A percentile compares a stretch with the other conserved stretches of the same genome.
Conservation (phyloP, 805 yeast genomes). For the Helenozyma rhizophorensis region DNA sequence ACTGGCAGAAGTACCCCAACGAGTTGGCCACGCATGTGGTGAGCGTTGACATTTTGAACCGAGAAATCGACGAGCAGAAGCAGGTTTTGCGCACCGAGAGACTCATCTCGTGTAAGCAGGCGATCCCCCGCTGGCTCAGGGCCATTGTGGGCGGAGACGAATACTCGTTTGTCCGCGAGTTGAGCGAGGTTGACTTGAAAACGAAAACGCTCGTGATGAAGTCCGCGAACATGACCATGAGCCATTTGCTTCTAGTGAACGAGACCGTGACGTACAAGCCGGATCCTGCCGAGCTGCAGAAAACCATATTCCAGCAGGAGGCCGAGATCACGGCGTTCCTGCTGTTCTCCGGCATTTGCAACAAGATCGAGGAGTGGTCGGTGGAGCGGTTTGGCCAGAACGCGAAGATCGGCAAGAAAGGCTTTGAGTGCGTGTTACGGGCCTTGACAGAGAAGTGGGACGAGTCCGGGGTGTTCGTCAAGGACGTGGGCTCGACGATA, state of each 20-base stretch:
- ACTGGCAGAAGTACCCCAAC: slow-evolving; percentile 97
- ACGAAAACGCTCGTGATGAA: slow-evolving; percentile 67
- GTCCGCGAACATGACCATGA: slow-evolving; percentile 83
- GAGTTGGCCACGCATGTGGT: slow-evolving; percentile 88
- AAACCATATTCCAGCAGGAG: slow-evolving; percentile 69
- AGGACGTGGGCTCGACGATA: slow-evolving; percentile 24
- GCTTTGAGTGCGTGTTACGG: slow-evolving; percentile 77
- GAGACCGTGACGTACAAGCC: slow-evolving; percentile 86
- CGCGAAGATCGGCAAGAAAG: slow-evolving; percentile 75
- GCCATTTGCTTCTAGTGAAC: slow-evolving; percentile 67
- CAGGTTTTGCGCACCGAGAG: slow-evolving; percentile 71
- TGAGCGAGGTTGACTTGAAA: slow-evolving; percentile 74
- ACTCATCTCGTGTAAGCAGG: slow-evolving; percentile 81
- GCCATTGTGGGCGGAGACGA: slow-evolving; percentile 68
- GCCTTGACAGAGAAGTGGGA: slow-evolving; percentile 43
- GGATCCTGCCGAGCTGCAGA: slow-evolving; percentile 47
- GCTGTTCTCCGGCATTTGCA: slow-evolving; percentile 63
- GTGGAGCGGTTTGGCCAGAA: slow-evolving; percentile 85
- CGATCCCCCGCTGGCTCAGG: slow-evolving; percentile 78
- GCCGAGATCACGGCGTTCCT: slow-evolving; percentile 90
- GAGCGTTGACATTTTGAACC: slow-evolving; percentile 81
- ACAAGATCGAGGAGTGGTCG: slow-evolving; percentile 88
- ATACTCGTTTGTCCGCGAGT: slow-evolving; percentile 80
- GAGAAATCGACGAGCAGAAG: slow-evolving; percentile 57
- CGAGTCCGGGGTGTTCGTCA: slow-evolving; percentile 35